Base-by-base conservation (phyloP, 352 stramenopile genomes). In the Globisporangium nagaii region DNA sequence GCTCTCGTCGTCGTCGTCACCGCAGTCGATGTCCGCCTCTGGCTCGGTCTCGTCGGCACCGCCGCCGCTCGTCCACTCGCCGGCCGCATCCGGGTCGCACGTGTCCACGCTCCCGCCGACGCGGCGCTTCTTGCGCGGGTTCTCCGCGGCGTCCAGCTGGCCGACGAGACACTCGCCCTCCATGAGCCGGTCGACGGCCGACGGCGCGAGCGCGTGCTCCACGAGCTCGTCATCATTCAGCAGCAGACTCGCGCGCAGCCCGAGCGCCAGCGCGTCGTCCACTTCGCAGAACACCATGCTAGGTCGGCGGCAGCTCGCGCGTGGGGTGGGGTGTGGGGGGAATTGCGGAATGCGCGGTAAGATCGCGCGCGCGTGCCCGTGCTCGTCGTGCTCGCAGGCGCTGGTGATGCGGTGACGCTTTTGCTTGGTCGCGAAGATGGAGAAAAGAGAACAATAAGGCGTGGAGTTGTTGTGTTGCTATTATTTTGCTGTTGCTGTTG, bases 101-200 rank as follows among this genome's bases (percentile, higher is more conserved):
- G 28, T 24, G 32, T 52, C 45, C 12, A 22, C 28, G 43, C 41
- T 39, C 15, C 54, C 65, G 24, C 45, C 53, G 19, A 58, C 53
- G 39, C 58, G 66, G 7, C 60, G 55, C 39, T 65, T 65, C 48
- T 73, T 73, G 53, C 17, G 57, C 25, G 32, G 20, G 43, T 61
- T 42, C 11, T 62, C 51, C 20, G 58, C 42, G 28, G 31, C 48
- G 10, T 58, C 56, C 43, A 77, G 59, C 49, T 77, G 66, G 47
- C 66, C 64, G 47, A 83, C 60, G 34, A 83, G 67, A 30, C 70
- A 83, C 44, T 75, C 58, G 46, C 66, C 70, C 6, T 61, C 60
- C 56, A 79, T 71, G 51, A 83, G 65, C 4, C 72, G 70, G 47
- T 79, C 62, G 11, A 77, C 59, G 1, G 64, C 55, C 0, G 64